Evolutionary conservation across 2,329 filamentous ascomycete species (phyloP), one percentile per base, ranked within the genome.

Genomic region (Curvularia eragrostidis): DNA sequence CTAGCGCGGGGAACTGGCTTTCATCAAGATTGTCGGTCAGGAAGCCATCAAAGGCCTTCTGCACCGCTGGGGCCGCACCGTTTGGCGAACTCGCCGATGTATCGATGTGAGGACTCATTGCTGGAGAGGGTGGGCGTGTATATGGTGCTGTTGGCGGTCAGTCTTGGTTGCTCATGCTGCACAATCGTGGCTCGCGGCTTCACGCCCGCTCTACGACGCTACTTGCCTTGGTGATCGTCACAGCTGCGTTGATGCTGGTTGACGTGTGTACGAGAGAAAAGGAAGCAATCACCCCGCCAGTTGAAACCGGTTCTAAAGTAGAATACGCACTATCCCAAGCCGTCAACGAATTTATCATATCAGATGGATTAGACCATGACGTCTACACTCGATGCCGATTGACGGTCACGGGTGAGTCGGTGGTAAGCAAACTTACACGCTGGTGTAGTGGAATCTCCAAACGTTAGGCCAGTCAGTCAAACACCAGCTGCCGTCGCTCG

Each of bases 81-180:
- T 67, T 59, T 32, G 67, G 54, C 26, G 59, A 52, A 26, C 48
- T 57, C 47, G 63, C 58, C 8, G 68, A 58, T 38, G 69, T 41
- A 18, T 75, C 70, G 39, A 69, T 73, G 68, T 77, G 74, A 53
- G 75, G 73, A 52, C 65, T 70, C 75, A 77, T 77, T 43, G 41
- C 26, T 64, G 39, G 50, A 19, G 32, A 39, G 43, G 23, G 9
- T 44, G 38, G n/a, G 21, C n/a, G 28, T 50, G 24, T 42, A 9
- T 30, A 21, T 9, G 21, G 41, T 5, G 24, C 48, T 54, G 5
- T 3, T 21, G 41, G 23, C 13, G 24, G 36, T 58, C 48, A 62
- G 49, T 41, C 26, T 39, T 53, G 24, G 34, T 49, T 30, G 24
- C 19, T n/a, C 10, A 52, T 48, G 32, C 5, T 30, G 38, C 36